A percentile compares a stretch with the other conserved stretches of the same genome.
Conservation (phyloP, 768 basidiomycete genomes). For the Lentinus tigrinus region DNA sequence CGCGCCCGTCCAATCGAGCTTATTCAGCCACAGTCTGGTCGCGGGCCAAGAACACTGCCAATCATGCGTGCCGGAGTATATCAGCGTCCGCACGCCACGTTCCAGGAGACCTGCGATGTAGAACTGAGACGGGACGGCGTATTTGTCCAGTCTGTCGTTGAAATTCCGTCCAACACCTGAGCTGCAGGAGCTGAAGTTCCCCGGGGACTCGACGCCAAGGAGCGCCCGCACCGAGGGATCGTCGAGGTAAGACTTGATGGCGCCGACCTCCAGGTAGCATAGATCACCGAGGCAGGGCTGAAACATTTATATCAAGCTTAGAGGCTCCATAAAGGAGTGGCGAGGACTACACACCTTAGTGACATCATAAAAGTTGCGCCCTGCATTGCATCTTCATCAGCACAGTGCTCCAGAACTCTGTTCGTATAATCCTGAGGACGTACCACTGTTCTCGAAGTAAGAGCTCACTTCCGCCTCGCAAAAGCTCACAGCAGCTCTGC, state of each 20-base stretch:
- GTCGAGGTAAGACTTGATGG: constrained; percentile 49
- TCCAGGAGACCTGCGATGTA: constrained; percentile 73
- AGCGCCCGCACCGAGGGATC: constrained; percentile 39
- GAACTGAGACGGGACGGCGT: constrained; percentile 53
- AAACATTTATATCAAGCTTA: background rate
- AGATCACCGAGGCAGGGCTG: constrained; percentile 27
- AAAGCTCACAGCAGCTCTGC: constrained; percentile 64
- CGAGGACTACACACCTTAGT: constrained; percentile 39
- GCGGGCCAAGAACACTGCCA: constrained; percentile 82
- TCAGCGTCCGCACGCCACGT: constrained; percentile 69
- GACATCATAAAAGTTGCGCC: constrained; percentile 56
- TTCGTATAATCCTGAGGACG: constrained; percentile 20
- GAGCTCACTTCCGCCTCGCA: constrained; percentile 56
- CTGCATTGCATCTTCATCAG: constrained; percentile 16
- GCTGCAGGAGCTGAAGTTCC: constrained; percentile 61
- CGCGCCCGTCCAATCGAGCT: constrained; percentile 69
- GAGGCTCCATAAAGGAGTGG: background rate
- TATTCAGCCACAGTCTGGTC: constrained; percentile 74
- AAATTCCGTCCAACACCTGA: constrained; percentile 49
- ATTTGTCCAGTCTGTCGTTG: constrained; percentile 59
- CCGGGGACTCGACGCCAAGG: constrained; percentile 45
- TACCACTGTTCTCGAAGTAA: constrained; percentile 39
- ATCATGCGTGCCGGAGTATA: constrained; percentile 74
- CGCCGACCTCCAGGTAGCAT: constrained; percentile 39
- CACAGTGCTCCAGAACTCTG: background rate